Conservation (phyloP, 2,329 filamentous ascomycete genomes). For the Alternaria alternata region DNA sequence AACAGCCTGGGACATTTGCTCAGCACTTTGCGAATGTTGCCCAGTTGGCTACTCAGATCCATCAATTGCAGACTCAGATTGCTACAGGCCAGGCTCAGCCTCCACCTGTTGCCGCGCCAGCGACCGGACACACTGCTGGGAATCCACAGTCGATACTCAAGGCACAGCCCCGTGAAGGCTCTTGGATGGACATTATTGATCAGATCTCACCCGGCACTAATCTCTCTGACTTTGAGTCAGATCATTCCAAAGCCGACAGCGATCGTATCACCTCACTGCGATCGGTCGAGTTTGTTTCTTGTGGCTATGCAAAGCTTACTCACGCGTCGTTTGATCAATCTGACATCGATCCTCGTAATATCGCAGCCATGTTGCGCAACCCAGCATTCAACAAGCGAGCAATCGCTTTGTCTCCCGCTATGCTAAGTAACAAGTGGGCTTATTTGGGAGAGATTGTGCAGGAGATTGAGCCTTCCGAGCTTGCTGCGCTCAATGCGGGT, state of each 20-base stretch:
- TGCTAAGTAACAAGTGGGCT: constrained; percentile 50
- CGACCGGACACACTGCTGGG: constrained; percentile 3
- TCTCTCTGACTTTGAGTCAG: constrained; percentile 52
- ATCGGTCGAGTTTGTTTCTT: constrained; percentile 65
- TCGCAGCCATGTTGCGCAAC: constrained; percentile 18
- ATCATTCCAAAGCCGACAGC: constrained; percentile 42
- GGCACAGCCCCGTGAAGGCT: constrained; percentile 52
- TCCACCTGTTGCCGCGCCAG: constrained; percentile 8
- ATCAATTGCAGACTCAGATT: constrained; percentile 16
- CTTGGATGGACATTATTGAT: constrained; percentile 62
- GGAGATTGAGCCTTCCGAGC: constrained; percentile 44
- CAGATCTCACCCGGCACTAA: constrained; percentile 59
- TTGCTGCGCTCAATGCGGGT: constrained; percentile 41
- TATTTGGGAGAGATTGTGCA: constrained; percentile 53
- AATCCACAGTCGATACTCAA: constrained; percentile 44
- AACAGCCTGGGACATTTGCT: constrained; percentile 2
- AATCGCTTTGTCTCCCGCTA: constrained; percentile 41
- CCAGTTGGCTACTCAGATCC: constrained; percentile 12
- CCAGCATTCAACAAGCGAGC: constrained; percentile 42
- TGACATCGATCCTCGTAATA: constrained; percentile 35
- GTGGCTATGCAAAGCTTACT: constrained; percentile 65
- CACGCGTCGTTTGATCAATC: constrained; percentile 44
- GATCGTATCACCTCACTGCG: constrained; percentile 46
- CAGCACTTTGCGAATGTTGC: constrained; percentile 11
- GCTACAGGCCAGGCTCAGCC: constrained; percentile 5